These are phyloP conservation scores for Fusarium concolor DNA, from an alignment of 2,329 filamentous ascomycete genomes.

Conservation along the genomic window DNA sequence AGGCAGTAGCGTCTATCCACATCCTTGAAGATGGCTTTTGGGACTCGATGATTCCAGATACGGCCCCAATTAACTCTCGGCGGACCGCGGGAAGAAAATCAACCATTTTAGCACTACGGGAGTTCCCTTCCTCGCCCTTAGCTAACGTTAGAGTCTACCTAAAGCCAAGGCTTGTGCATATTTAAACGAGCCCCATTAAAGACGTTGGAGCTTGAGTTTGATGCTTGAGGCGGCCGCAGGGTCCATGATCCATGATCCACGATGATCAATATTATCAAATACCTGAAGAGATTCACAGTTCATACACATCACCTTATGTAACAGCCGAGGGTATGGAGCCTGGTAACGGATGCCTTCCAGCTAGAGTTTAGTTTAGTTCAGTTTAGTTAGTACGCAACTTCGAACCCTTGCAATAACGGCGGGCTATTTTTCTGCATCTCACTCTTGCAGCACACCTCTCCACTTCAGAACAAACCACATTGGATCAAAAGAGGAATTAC, in stretches of 20 bases:
- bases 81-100: conserved; percentile 11
- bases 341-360: conserved; percentile 3
- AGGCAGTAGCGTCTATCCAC: background rate
- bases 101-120: conserved; percentile 32
- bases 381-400: background rate
- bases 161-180: background rate
- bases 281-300: background rate
- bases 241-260: background rate
- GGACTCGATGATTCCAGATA: background rate
- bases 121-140: conserved; percentile 32
- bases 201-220: background rate
- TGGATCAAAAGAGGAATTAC: conserved; percentile 10
- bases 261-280: too few relatives aligned
- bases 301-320: background rate
- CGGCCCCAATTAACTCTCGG: conserved; percentile 2
- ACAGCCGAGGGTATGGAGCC: background rate
- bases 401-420: conserved; percentile 13
- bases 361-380: conserved; percentile 5
- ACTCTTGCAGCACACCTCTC: conserved; percentile 34
- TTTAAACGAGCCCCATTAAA: conserved; percentile 16
- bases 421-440: conserved; percentile 37
- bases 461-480: conserved; percentile 11
- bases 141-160: background rate
- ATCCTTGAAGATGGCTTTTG: background rate
- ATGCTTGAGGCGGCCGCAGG: background rate